Base-by-base conservation (phyloP, 2,329 filamentous ascomycete species). In the Ascomycota sp. region DNA sequence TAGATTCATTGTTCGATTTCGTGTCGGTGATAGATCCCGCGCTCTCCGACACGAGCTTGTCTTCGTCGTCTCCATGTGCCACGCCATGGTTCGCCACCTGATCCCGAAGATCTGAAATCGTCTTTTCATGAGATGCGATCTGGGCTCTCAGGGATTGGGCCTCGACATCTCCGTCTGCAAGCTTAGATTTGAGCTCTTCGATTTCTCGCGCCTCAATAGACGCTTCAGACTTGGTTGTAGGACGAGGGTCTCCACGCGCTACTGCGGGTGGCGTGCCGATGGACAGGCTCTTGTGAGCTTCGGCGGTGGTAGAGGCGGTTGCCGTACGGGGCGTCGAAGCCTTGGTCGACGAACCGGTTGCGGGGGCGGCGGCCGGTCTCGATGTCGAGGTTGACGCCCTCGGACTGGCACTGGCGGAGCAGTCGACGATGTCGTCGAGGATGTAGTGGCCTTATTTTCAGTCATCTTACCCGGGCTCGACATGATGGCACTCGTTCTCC, bases 161-260 rank as follows among this genome's bases (percentile, higher is more conserved):
- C 41, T 71, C 64, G 6, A 57, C 46, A 41, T 74, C 67, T 36
- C 65, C 69, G 21, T 65, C 58, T 4, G 57, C 54, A 15, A 75
- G 53, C 48, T 72, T 71, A 7, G 55, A 47, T 52, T 69, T 74
- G 26, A 75, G 55, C 27, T 68, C 61, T 29, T 74, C 69, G 4
- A 67, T 51, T 40, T 69, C 67, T 49, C 68, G 72, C 13, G 59
- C 45, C 7, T 58, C 54, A 11, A 55, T 45, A 15, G 57, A 53
- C 22, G 55, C 46, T 25, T 52, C 50, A 12, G 51, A 46, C 8
- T 44, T 45, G 11, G 55, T 41, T n/a, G 55, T 33, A 5, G 52
- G 45, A 37, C 64, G 59, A 30, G 55, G 32, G 3, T 53, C 36
- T 4, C 56, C 43, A 22, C 54, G 48, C 19, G 51, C 32, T 12